A percentile compares a stretch with the other conserved stretches of the same genome.
These are phyloP conservation scores for Hymenoscyphus fructigenus DNA, from an alignment of 2,329 filamentous ascomycete genomes.

Conservation along the genomic window DNA sequence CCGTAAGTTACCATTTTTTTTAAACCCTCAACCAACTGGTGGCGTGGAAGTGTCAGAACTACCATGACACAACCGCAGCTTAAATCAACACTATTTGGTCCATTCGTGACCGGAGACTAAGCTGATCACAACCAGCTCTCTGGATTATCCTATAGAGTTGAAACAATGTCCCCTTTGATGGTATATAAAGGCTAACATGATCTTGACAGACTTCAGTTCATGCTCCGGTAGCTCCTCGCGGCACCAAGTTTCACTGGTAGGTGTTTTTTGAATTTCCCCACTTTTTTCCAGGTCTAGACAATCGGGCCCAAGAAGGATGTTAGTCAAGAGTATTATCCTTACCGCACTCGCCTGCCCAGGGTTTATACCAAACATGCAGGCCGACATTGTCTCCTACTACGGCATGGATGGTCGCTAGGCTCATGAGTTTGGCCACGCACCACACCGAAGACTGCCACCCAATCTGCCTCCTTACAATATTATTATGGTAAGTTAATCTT, in stretches of 20 bases:
- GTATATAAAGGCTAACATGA: background rate
- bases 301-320: no score
- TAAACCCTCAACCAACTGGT: no score
- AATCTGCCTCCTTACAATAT: slow-evolving; percentile 53
- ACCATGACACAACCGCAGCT: no score
- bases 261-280: no score
- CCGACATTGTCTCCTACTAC: slow-evolving; percentile 51
- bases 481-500: slow-evolving; percentile 48
- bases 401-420: slow-evolving; percentile 38
- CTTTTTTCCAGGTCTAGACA: no score
- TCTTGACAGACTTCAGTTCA: background rate
- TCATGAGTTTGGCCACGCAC: slow-evolving; percentile 42
- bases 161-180: no score
- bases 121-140: no score
- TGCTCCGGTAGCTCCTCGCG: background rate
- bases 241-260: background rate
- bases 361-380: slow-evolving; percentile 61
- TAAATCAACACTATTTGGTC: no score
- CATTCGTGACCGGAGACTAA: no score
- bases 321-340: slow-evolving; percentile 52
- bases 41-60: no score
- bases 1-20: no score
- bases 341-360: slow-evolving; percentile 58
- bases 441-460: slow-evolving; percentile 51
- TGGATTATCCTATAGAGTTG: no score